Evolutionary conservation across 164 flowering plant genomes (phyloP), one percentile per base, ranked within the genome.

Genomic region (Malania oleifera): DNA sequence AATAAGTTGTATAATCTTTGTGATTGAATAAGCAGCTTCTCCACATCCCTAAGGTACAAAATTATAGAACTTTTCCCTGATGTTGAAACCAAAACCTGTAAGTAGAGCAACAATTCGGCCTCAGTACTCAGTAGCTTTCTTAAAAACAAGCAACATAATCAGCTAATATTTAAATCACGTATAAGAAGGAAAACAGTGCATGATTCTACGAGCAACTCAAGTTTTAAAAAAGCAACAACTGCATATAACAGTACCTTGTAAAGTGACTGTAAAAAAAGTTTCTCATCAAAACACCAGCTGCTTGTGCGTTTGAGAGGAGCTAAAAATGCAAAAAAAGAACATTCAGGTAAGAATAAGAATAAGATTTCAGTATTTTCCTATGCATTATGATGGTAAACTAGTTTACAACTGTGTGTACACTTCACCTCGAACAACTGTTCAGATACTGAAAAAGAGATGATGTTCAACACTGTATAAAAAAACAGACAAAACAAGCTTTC

Each of bases 271-370:
- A 79, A 58, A 54, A 79, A 65, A 7, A 60, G 54, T 55, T 67
- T 76, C 66, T 76, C 80, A 40, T 76, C 80, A 52, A 79, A 75
- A 61, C 74, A 71, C 80, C 75, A 75, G 52, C 63, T 75, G 65
- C 69, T 66, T 13, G 63, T 11, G 64, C 64, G 73, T 52, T 66
- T 73, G n/a, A 54, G 55, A 15, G 65, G 47, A 65, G 59, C 79
- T 78, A 43, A 23, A 63, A 45, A 24, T 35, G n/a, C 25, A 35
- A 34, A 49, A 40, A 23, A n/a, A 40, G 15, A 22, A 1, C 51
- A n/a, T n/a, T n/a, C n/a, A n/a, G n/a, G n/a, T n/a, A n/a, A n/a
- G n/a, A 28, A 43, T 46, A 5, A 44, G 47, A 40, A 40, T 15
- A 40, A 1, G 8, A 9, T 4, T 31, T 31, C 4, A 40, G 44